Conservation (phyloP, 192 early-diverging fungal species). For the Linnemannia hyalina region DNA sequence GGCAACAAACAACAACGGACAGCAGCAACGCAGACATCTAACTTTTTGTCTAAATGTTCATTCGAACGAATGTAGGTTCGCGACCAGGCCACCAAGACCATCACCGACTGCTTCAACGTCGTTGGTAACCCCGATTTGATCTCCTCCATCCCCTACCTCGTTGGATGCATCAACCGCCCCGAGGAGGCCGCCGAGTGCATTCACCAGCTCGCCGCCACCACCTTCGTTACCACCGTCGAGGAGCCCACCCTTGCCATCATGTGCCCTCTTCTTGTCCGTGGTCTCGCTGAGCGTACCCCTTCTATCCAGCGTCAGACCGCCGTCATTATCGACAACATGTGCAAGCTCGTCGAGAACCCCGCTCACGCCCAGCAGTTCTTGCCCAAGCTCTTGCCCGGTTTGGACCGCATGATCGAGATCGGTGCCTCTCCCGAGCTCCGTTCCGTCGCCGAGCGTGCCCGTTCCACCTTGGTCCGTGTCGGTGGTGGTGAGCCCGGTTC, state of each 20-base stretch:
- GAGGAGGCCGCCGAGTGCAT: conserved; percentile 84
- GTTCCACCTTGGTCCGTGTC: conserved; percentile 76
- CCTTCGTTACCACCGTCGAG: conserved; percentile 84
- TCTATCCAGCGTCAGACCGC: conserved; percentile 80
- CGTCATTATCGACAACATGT: conserved; percentile 93
- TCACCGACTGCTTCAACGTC: conserved; percentile 76
- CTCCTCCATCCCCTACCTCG: conserved; percentile 80
- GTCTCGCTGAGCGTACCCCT: conserved; percentile 76
- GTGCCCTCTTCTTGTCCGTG: conserved; percentile 81
- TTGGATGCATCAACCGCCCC: conserved; percentile 81
- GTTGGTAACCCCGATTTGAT: conserved; percentile 87
- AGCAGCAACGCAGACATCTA: no score
- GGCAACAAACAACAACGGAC: not conserved
- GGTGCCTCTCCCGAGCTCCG: conserved; percentile 85
- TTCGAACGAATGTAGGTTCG: conserved; percentile 26
- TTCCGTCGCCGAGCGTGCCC: conserved; percentile 74
- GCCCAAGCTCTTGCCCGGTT: conserved; percentile 80
- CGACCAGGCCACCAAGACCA: conserved; percentile 69
- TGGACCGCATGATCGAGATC: conserved; percentile 82
- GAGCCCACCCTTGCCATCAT: conserved; percentile 85
- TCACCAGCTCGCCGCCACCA: conserved; percentile 83
- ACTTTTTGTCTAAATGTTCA: no score
- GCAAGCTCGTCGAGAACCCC: conserved; percentile 88
- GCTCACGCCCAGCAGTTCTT: conserved; percentile 85
- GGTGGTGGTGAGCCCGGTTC: conserved; percentile 66